Base-by-base conservation (phyloP, 2,329 filamentous ascomycete species). In the Escovopsis sp. region DNA sequence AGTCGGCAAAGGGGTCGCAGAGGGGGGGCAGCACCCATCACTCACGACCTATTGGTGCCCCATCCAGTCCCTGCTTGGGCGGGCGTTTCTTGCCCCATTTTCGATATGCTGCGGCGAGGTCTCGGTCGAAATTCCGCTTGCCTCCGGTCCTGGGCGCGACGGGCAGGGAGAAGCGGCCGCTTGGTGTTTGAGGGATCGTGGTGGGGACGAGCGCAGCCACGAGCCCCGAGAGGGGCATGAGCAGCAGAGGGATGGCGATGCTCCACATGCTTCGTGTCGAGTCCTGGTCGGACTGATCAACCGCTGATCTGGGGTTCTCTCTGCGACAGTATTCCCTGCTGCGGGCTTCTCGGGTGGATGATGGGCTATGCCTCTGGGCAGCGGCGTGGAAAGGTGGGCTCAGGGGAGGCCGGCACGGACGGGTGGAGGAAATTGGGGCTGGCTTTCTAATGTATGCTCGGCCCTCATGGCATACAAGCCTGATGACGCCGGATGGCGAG, bases 101-200 rank as follows among this genome's bases (percentile, higher is more conserved):
- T 47, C 51, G 48, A 12, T 53, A 55, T 5, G 53, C 58, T 11
- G 58, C 56, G 6, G 51, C 53, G 54, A 56, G 61, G 34, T 62
- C 60, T 15, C 50, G 50, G 11, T 56, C 47, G 46, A 61, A 63
- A 42, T 60, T 49, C 12, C 54, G 51, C 43, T 53, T 51, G n/a
- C 45, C 47, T 11, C 45, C 41, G 10, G 42, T 42, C 3, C 46
- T 51, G 33, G 52, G 50, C 38, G 37, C 42, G 34, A 55, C 57
- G 5, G 53, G 45, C 6, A 63, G 42, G 1, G 57, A 58, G 41
- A 63, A 63, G 15, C 37, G 43, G 11, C 33, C 37, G 23, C 37
- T 26, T 10, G n/a, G 34, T 26, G n/a, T 40, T 30, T 33, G 35
- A 6, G 18, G 37, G n/a, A n/a, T 11, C 11, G 28, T 23, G 19